Conservation (phyloP, 768 basidiomycete genomes). For the Sarcodon sp. region DNA sequence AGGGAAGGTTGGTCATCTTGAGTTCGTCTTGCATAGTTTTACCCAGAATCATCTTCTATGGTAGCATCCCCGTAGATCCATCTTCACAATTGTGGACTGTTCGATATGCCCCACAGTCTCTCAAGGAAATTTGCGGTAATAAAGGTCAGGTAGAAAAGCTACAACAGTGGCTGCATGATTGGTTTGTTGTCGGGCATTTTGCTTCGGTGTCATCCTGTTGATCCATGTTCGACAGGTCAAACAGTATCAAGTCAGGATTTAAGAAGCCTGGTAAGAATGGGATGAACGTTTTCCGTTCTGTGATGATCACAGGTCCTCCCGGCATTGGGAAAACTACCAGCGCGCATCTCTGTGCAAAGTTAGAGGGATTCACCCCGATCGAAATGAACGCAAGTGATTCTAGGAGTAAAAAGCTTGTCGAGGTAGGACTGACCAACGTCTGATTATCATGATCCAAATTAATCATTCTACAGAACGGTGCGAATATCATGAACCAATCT, state of each 20-base stretch:
- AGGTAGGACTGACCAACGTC: slow-evolving; percentile 33
- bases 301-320: slow-evolving; percentile 87
- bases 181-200: slow-evolving; percentile 33
- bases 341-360: slow-evolving; percentile 83
- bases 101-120: slow-evolving; percentile 77
- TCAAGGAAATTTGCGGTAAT: slow-evolving; percentile 94
- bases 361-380: slow-evolving; percentile 86
- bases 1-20: slow-evolving; percentile 1
- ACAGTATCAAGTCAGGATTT: slow-evolving; percentile 61
- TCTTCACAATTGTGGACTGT: slow-evolving; percentile 85
- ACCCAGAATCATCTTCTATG: slow-evolving; percentile 4
- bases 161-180: slow-evolving; percentile 75
- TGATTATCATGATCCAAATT: neutral
- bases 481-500: slow-evolving; percentile 83
- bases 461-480: slow-evolving; percentile 44
- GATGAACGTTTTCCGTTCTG: slow-evolving; percentile 76
- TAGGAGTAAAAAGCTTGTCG: slow-evolving; percentile 92
- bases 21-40: neutral
- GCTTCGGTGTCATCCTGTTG: neutral
- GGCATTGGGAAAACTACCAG: slow-evolving; percentile 98
- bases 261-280: slow-evolving; percentile 91
- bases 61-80: slow-evolving; percentile 25
- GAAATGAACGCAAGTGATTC: slow-evolving; percentile 96
- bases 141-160: slow-evolving; percentile 86
- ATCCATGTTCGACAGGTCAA: slow-evolving; percentile 39